phyloP scores from a whole-genome alignment of 192 early-diverging fungal genomes.

The Coemansia aciculifera region DNA sequence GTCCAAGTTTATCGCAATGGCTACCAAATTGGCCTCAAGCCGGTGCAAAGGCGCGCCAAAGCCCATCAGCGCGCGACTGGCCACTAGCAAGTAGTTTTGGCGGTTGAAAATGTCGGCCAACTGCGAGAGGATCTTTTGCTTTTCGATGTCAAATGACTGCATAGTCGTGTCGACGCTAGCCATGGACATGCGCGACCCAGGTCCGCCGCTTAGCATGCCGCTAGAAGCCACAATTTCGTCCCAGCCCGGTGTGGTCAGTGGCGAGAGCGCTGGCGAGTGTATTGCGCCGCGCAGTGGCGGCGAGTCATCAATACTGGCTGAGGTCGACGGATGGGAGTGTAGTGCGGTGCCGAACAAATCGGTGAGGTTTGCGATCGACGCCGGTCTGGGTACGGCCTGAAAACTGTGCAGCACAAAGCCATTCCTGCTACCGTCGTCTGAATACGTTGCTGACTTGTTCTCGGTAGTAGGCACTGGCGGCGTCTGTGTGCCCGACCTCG shows the following conservation, averaged over 20 bases:
- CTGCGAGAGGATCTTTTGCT: slow-evolving; percentile 53
- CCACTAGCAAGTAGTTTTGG: slow-evolving; percentile 64
- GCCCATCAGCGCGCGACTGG: slow-evolving; percentile 66
- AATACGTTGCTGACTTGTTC: background rate
- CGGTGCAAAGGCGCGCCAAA: slow-evolving; percentile 71
- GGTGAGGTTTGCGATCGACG: slow-evolving; percentile 24
- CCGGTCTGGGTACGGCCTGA: slow-evolving; percentile 34
- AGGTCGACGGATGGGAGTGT: slow-evolving; percentile 16
- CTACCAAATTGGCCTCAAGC: slow-evolving; percentile 64
- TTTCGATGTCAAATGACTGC: slow-evolving; percentile 43
- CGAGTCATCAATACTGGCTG: slow-evolving; percentile 1
- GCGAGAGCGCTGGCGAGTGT: slow-evolving; percentile 26
- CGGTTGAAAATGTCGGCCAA: slow-evolving; percentile 69
- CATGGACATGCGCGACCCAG: slow-evolving; percentile 40
- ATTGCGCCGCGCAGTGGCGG: slow-evolving; percentile 9
- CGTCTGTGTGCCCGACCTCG: slow-evolving; percentile 15
- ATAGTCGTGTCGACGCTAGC: slow-evolving; percentile 35
- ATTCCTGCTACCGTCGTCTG: background rate
- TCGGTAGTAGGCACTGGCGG: background rate
- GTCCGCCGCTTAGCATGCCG: slow-evolving; percentile 44
- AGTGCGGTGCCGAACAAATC: slow-evolving; percentile 5
- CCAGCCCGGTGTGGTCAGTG: slow-evolving; percentile 43
- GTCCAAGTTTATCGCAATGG: slow-evolving; percentile 62
- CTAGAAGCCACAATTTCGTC: slow-evolving; percentile 49
- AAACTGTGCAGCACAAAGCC: slow-evolving; percentile 44